phyloP scores from a whole-genome alignment of 2,329 filamentous ascomycete genomes.

The Aspergillus luchuensis region DNA sequence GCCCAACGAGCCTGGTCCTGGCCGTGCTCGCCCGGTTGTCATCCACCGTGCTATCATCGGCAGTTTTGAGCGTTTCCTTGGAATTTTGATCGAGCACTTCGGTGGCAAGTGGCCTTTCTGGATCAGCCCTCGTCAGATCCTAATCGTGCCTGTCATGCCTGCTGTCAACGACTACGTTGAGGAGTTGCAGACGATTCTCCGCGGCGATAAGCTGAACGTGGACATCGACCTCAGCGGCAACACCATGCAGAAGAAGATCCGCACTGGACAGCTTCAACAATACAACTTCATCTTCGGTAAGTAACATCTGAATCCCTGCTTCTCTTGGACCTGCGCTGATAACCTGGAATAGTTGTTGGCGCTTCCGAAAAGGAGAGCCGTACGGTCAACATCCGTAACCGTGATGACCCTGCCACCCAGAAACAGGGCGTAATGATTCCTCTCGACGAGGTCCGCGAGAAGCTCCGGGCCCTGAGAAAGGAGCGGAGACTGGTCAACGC shows the following conservation, averaged over 20 bases:
- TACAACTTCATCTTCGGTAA: conserved; percentile 56
- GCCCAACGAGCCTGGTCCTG: conserved; percentile 37
- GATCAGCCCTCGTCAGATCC: conserved; percentile 53
- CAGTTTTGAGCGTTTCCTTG: conserved; percentile 55
- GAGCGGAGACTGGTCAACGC: conserved; percentile 47
- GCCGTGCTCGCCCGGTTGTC: conserved; percentile 54
- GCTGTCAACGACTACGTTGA: conserved; percentile 51
- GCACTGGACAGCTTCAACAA: conserved; percentile 50
- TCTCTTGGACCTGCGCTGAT: conserved; percentile 17
- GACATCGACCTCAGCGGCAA: conserved; percentile 53
- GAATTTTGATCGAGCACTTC: conserved; percentile 54
- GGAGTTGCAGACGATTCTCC: conserved; percentile 50
- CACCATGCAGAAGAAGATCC: conserved; percentile 56
- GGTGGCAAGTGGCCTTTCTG: conserved; percentile 57
- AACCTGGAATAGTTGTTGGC: conserved; percentile 55
- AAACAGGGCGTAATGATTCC: conserved; percentile 64
- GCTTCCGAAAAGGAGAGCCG: conserved; percentile 62
- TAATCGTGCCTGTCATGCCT: conserved; percentile 55
- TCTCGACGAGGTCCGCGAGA: conserved; percentile 59
- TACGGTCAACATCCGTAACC: conserved; percentile 65
- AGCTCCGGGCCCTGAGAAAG: conserved; percentile 52
- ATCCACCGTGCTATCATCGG: conserved; percentile 56
- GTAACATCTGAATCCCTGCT: conserved; percentile 16
- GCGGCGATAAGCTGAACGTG: conserved; percentile 49
- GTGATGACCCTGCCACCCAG: conserved; percentile 64